Evolutionary conservation across 768 basidiomycete genomes (phyloP).

Genomic region (Mycena floridula): DNA sequence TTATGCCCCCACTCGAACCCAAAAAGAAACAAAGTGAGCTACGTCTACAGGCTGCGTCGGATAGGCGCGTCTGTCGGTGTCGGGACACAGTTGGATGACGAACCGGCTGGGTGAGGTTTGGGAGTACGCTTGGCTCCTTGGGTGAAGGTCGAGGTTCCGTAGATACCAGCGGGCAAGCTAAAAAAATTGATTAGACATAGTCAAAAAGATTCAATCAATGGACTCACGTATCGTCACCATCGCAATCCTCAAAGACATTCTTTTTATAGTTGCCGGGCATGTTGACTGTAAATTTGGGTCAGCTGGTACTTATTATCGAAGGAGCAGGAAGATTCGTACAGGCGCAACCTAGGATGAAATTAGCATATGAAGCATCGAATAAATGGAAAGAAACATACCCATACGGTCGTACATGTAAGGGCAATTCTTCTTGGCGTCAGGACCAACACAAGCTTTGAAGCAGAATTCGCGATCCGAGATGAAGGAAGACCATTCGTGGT

Average conservation of each 20-base stretch:
- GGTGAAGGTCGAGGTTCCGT: constrained; percentile 62
- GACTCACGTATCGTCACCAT: no score
- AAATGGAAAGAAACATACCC: no score
- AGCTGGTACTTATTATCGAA: no score
- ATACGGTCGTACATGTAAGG: constrained; percentile 75
- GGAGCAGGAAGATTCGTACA: background rate
- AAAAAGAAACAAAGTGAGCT: no score
- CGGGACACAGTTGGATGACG: constrained; percentile 72
- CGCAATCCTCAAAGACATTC: constrained; percentile 62
- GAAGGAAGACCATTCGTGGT: constrained; percentile 85
- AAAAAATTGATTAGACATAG: constrained; percentile 3
- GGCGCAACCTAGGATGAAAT: constrained; percentile 1
- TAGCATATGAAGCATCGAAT: no score
- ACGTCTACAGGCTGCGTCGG: no score
- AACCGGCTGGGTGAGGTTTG: constrained; percentile 47
- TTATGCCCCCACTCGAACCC: no score
- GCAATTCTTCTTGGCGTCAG: constrained; percentile 52
- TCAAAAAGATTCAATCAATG: background rate
- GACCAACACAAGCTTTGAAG: constrained; percentile 65
- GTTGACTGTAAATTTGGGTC: constrained; percentile 57
- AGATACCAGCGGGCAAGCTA: constrained; percentile 61
- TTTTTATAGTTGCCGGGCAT: constrained; percentile 63
- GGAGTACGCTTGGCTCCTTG: constrained; percentile 60
- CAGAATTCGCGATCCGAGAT: constrained; percentile 66
- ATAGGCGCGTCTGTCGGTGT: no score